Evolutionary conservation across 768 basidiomycete species (phyloP).

Genomic region (Trichaptum fuscoviolaceum): DNA sequence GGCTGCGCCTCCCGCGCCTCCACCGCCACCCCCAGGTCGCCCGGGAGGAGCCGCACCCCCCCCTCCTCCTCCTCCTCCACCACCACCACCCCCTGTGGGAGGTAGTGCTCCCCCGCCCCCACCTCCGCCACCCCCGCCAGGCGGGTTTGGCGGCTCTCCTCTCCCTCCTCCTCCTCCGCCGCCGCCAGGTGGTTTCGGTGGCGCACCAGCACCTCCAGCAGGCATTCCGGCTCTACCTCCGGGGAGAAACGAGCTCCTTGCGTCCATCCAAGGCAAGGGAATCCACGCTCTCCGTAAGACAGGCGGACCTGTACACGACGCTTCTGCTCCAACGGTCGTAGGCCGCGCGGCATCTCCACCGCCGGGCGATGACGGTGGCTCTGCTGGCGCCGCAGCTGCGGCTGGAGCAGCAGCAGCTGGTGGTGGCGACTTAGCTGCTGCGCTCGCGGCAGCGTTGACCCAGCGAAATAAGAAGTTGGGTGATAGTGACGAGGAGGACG

Average conservation of each 20-base stretch:
- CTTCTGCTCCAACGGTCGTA: slow-evolving; percentile 17
- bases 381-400: slow-evolving; percentile 10
- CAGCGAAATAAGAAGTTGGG: slow-evolving; percentile 84
- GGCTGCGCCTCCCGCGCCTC: slow-evolving; percentile 34
- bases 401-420: slow-evolving; percentile 26
- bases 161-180: slow-evolving; percentile 36
- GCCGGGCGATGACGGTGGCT: slow-evolving; percentile 13
- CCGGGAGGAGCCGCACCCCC: slow-evolving; percentile 15
- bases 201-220: slow-evolving; percentile 18
- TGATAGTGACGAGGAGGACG: slow-evolving; percentile 79
- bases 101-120: slow-evolving; percentile 28
- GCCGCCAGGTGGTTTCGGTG: slow-evolving; percentile 22
- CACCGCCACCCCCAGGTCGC: slow-evolving; percentile 35
- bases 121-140: slow-evolving; percentile 39
- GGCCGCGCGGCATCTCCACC: slow-evolving; percentile 28
- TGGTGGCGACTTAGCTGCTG: slow-evolving; percentile 74
- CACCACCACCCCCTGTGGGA: slow-evolving; percentile 11
- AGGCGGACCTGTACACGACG: slow-evolving; percentile 22
- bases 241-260: slow-evolving; percentile 63
- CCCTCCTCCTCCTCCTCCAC: slow-evolving; percentile 29
- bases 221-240: slow-evolving; percentile 47
- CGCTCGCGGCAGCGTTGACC: slow-evolving; percentile 77
- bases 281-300: slow-evolving; percentile 65
- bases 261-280: slow-evolving; percentile 79
- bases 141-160: slow-evolving; percentile 21